phyloP scores from a whole-genome alignment of 2,329 filamentous ascomycete species.

The Penicillium sp. region DNA sequence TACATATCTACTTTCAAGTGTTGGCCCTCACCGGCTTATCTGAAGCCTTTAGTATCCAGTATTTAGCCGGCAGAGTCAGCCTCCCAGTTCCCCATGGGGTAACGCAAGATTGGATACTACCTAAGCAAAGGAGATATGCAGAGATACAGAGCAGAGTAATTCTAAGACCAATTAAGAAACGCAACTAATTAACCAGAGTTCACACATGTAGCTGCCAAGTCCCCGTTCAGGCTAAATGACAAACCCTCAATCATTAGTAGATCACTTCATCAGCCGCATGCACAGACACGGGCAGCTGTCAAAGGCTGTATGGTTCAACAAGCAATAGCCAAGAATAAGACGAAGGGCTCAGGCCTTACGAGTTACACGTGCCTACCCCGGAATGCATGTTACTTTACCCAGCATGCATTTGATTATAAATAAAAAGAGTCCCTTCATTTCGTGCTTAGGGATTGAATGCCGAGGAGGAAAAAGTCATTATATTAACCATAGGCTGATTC shows the following conservation, averaged over 20 bases:
- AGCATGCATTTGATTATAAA: not conserved
- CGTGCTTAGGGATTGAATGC: not conserved
- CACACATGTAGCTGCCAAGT: not conserved
- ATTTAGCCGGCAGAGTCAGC: constrained; percentile 1
- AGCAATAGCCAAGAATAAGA: not conserved
- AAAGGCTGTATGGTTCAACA: not conserved
- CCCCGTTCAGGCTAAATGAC: constrained; percentile 4
- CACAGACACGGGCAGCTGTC: not conserved
- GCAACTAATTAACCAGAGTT: not conserved
- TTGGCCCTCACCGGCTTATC: constrained; percentile 19
- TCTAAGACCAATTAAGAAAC: not conserved
- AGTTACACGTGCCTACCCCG: not conserved
- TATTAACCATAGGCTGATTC: not conserved
- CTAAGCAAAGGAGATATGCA: not conserved
- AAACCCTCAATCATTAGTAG: not conserved
- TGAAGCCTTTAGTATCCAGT: constrained; percentile 29
- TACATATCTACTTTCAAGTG: not conserved
- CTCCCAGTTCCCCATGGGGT: not conserved
- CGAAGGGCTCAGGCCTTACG: not conserved
- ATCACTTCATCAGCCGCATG: not conserved
- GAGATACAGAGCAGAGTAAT: not conserved
- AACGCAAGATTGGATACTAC: not conserved
- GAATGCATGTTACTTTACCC: not conserved
- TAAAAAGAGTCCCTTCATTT: not conserved
- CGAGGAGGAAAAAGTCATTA: not conserved